These are phyloP conservation scores for Amanita muscaria DNA, from an alignment of 768 basidiomycete genomes.

Conservation along the genomic window DNA sequence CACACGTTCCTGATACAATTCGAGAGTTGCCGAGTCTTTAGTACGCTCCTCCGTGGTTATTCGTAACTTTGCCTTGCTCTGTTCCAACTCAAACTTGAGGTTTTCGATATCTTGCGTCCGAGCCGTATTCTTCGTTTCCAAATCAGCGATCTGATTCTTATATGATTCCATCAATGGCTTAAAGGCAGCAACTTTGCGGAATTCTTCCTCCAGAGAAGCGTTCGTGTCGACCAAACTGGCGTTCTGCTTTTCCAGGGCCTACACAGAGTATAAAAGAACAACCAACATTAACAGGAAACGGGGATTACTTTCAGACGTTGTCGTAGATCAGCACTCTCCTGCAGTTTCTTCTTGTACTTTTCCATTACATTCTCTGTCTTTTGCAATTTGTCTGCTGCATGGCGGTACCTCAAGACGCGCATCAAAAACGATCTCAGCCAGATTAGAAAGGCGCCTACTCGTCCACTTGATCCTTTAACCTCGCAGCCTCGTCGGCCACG, in stretches of 20 bases:
- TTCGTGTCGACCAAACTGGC: conserved; percentile 87
- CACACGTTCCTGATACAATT: conserved; percentile 84
- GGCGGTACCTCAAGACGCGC: conserved; percentile 58
- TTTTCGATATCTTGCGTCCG: conserved; percentile 66
- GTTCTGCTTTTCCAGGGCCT: conserved; percentile 92
- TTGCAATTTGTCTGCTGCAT: conserved; percentile 84
- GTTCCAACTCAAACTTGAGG: conserved; percentile 69
- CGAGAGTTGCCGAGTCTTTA: conserved; percentile 77
- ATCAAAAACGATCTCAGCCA: neutral
- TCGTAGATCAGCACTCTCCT: conserved; percentile 85
- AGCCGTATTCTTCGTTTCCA: conserved; percentile 63
- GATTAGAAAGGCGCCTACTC: conserved; percentile 48
- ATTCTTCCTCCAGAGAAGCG: conserved; percentile 87
- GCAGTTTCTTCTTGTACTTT: conserved; percentile 97
- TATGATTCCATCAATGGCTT: conserved; percentile 90
- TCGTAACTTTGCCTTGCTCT: conserved; percentile 59
- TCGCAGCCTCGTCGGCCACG: conserved; percentile 67
- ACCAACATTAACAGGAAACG: neutral
- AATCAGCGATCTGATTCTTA: conserved; percentile 74
- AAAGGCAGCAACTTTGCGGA: conserved; percentile 75
- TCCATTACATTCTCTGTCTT: conserved; percentile 98
- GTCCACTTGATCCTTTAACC: conserved; percentile 89
- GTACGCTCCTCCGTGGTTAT: conserved; percentile 60
- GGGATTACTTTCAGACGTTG: conserved; percentile 69
- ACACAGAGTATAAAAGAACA: conserved; percentile 4